Evolutionary conservation across 352 stramenopile species (phyloP).

Genomic region (Globisporangium paroecandrum): DNA sequence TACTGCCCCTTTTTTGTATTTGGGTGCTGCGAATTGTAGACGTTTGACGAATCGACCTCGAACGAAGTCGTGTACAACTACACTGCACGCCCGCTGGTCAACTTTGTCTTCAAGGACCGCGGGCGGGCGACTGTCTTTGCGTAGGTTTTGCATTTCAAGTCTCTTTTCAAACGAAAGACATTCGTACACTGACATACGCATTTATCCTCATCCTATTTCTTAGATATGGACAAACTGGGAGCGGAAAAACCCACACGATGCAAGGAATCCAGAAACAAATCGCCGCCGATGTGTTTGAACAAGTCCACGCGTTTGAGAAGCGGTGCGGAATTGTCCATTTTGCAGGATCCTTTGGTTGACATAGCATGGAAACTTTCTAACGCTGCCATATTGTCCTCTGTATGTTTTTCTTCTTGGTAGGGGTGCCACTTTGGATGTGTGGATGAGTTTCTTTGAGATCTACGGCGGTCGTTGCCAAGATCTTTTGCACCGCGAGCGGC

Average conservation of each 20-base stretch:
- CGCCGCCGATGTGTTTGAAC: conserved; percentile 67
- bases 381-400: neutral
- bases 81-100: conserved; percentile 90
- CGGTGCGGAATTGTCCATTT: conserved; percentile 17
- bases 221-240: conserved; percentile 91
- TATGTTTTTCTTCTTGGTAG: conserved; percentile 13
- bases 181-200: neutral
- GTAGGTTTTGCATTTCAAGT: conserved; percentile 43
- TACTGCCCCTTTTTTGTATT: conserved; percentile 20
- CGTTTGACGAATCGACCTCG: conserved; percentile 91
- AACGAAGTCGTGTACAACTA: conserved; percentile 94
- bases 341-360: neutral
- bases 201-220: neutral
- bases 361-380: neutral
- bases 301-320: conserved; percentile 55
- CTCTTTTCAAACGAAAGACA: neutral
- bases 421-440: conserved; percentile 75
- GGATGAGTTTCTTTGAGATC: conserved; percentile 96
- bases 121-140: conserved; percentile 96
- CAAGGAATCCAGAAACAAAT: conserved; percentile 84
- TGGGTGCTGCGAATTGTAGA: conserved; percentile 51
- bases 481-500: conserved; percentile 85
- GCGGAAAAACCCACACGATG: conserved; percentile 94
- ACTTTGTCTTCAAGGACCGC: conserved; percentile 91
- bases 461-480: conserved; percentile 96